A percentile compares a stretch with the other conserved stretches of the same genome.
Conservation (phyloP, 768 basidiomycete genomes). For the Boletus reticuloceps region DNA sequence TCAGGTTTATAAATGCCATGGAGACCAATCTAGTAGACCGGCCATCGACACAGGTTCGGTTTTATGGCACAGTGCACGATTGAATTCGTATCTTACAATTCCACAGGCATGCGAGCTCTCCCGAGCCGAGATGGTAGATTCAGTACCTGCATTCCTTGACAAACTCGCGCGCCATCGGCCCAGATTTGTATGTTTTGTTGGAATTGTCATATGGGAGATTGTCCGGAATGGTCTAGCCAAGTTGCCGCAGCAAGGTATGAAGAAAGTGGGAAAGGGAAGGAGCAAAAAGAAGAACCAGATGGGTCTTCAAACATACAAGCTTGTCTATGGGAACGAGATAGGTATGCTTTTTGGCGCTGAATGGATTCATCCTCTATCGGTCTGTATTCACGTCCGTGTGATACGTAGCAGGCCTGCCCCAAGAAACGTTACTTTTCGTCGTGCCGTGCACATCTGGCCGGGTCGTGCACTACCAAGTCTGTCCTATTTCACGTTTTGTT, state of each 20-base stretch:
- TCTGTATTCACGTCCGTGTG: neutral
- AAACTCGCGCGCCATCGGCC: constrained; percentile 62
- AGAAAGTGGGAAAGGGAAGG: constrained; percentile 3
- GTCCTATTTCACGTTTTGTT: constrained; percentile 10
- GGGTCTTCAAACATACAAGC: constrained; percentile 25
- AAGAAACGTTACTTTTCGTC: constrained; percentile 71
- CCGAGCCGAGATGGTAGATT: constrained; percentile 44
- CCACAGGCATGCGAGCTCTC: constrained; percentile 56
- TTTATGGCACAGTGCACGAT: neutral
- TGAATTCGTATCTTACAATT: neutral
- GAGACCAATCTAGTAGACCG: constrained; percentile 78
- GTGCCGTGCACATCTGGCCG: constrained; percentile 76
- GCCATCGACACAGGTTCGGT: constrained; percentile 58
- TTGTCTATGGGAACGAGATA: constrained; percentile 11
- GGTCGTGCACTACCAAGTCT: constrained; percentile 69
- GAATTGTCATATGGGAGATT: constrained; percentile 60
- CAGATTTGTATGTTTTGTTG: constrained; percentile 73
- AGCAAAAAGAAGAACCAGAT: constrained; percentile 7
- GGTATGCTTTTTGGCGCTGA: neutral
- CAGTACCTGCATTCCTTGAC: constrained; percentile 55
- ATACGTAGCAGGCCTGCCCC: neutral
- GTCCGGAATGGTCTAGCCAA: constrained; percentile 37
- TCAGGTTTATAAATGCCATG: neutral
- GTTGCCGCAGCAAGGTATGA: constrained; percentile 9
- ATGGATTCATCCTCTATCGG: neutral